Conservation (phyloP, 768 basidiomycete species). For the Tulasnella sp. region DNA sequence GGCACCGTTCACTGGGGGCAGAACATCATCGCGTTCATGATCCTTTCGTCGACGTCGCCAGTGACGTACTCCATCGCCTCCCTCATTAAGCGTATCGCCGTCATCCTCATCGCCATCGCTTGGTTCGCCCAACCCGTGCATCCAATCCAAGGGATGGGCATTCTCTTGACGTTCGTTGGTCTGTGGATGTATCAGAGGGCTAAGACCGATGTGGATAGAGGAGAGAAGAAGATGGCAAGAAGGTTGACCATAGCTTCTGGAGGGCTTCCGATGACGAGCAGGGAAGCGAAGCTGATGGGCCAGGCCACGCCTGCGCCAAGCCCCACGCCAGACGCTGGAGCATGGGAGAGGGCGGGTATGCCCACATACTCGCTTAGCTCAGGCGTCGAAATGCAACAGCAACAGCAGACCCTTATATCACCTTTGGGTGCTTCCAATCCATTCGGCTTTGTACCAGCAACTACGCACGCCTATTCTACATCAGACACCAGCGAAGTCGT, state of each 20-base stretch:
- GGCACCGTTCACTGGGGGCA: constrained; percentile 94
- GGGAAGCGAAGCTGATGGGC: constrained; percentile 29
- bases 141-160: constrained; percentile 78
- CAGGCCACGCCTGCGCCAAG: not conserved
- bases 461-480: no score
- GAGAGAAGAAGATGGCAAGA: constrained; percentile 77
- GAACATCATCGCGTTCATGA: constrained; percentile 95
- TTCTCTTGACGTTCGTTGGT: constrained; percentile 77
- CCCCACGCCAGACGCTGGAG: not conserved
- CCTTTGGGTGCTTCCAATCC: no score
- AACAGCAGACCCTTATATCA: not conserved
- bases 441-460: no score
- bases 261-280: constrained; percentile 55
- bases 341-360: constrained; percentile 10
- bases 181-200: constrained; percentile 94
- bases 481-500: no score
- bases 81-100: constrained; percentile 92
- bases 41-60: constrained; percentile 89
- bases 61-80: constrained; percentile 99
- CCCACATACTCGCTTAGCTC: constrained; percentile 5
- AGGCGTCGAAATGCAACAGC: not conserved
- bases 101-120: constrained; percentile 93
- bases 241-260: constrained; percentile 61
- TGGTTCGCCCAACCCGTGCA: constrained; percentile 91
- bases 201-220: constrained; percentile 83